Evolutionary conservation across 176 grass and related monocot species (phyloP), one percentile per base, ranked within the genome.

Genomic region (Guadua angustifolia): DNA sequence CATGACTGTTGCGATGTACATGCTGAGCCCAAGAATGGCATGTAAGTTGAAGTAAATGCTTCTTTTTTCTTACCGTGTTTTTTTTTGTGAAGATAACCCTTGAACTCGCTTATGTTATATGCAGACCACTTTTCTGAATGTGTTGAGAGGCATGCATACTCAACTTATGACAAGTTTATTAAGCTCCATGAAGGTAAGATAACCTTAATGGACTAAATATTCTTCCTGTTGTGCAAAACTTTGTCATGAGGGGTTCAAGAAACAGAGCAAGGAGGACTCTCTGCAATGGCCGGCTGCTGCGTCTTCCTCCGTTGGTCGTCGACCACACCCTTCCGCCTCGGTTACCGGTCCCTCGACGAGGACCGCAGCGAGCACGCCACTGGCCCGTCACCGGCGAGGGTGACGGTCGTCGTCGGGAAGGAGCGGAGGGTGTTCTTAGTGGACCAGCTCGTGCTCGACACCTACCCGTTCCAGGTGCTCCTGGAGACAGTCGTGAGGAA

Each of bases 61-160:
- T 63, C 0, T 82, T 85, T 80, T n/a, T 50, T 88, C 0, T 77
- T 74, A 39, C 5, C 26, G 10, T 72, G 13, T 2, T 36, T 8
- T 64, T 50, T 50, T 75, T 36, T 62, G 7, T 39, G 17, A 71
- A 67, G n/a, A 24, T 45, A 55, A 50, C 17, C 0, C 61, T 81
- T 89, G 78, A 22, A 45, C 42, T 74, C 6, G 1, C 3, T 22
- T 7, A 43, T 82, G 53, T 92, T 87, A 61, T 74, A 25, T 83
- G n/a, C 93, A 95, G 93, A 99, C 80, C 96, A 99, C 63, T 95
- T 99, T 73, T 95, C 93, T 78, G 96, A 99, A 89, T 99, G 96
- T 75, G 96, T 99, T 57, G 96, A 99, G 86, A 92, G 82, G 73
- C 96, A 99, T 79, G 96, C 96, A 18, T 99, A 87, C 53, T 99